A percentile compares a stretch with the other conserved stretches of the same genome.
Evolutionary conservation across 1,284 basidiomycete genomes (phyloP).

Genomic region (Austropuccinia psidii): DNA sequence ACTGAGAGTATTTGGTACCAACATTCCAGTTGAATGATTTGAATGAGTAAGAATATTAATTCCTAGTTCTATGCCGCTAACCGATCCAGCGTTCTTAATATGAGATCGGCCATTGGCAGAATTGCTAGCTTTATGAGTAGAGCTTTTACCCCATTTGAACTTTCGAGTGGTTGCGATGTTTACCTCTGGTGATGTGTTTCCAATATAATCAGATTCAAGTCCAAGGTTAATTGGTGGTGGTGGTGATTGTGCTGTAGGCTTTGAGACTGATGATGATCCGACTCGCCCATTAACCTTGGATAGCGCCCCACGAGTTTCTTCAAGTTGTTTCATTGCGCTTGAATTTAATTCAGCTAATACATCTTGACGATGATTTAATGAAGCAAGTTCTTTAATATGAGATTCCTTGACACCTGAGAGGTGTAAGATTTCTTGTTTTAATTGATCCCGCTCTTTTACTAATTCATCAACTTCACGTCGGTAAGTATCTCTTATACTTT

Average conservation of each 20-base stretch:
- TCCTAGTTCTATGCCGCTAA: not conserved
- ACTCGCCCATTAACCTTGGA: not conserved
- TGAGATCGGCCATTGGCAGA: not conserved
- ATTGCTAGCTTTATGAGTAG: constrained; percentile 7
- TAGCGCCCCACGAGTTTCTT: not conserved
- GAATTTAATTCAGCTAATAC: constrained; percentile 13
- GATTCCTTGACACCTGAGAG: constrained; percentile 4
- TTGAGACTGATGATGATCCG: not conserved
- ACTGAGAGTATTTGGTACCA: constrained; percentile 36
- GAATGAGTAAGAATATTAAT: not conserved
- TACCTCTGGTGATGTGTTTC: constrained; percentile 11
- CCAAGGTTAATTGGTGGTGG: not conserved
- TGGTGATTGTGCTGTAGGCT: not conserved
- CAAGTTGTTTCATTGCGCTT: constrained; percentile 2
- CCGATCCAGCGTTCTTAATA: constrained; percentile 5
- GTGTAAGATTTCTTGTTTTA: constrained; percentile 21
- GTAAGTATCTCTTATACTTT: constrained; percentile 8
- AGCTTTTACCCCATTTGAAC: constrained; percentile 35
- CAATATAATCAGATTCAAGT: not conserved
- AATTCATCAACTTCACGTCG: constrained; percentile 6
- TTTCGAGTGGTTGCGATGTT: constrained; percentile 34
- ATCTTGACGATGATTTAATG: constrained; percentile 6
- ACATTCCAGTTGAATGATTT: not conserved
- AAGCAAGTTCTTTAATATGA: constrained; percentile 5
- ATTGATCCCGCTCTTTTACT: constrained; percentile 2